Evolutionary conservation across 2,329 filamentous ascomycete species (phyloP), one percentile per base, ranked within the genome.

Genomic region (Colletotrichum tropicicola): DNA sequence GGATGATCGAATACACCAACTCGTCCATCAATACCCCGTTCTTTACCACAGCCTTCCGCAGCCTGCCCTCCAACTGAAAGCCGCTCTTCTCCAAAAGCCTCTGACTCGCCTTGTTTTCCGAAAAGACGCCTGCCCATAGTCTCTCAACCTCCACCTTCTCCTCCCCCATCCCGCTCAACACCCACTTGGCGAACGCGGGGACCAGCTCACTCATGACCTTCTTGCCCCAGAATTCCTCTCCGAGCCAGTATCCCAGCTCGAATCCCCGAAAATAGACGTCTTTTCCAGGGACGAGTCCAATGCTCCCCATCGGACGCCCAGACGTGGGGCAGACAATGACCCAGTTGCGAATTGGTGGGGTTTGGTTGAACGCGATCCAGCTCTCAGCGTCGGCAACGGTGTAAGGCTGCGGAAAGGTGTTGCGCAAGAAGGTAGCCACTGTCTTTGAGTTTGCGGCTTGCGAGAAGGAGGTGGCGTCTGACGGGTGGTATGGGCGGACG

Each of bases 241-340:
- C 78, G 19, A 83, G 32, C 77, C 80, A 85, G 72, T 86, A 87
- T 3, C 84, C 85, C 1, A 87, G 6, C 73, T 86, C 82, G 69
- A 78, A 77, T 3, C 77, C 81, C 49, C 76, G 73, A 64, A 74
- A 78, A 58, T 83, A 75, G 66, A 81, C 73, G 54, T 83, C 79
- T n/a, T 67, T 65, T 5, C 72, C 61, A 4, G 74, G 66, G 32
- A 73, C 73, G 39, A 84, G 69, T 30, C 82, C 80, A n/a, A 85
- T 73, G 60, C 71, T 72, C 47, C 85, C 85, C 13, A 79, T 72
- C 54, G 27, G 41, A 6, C 43, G 30, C 15, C 61, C 56, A 4
- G 61, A 37, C 15, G 43, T n/a, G 12, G 61, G 56, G 35, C 61
- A 54, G 4, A 30, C 32, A 21, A 65, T 51, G 61, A 28, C 25